phyloP scores from a whole-genome alignment of 306 rosid species.

The Vigna unguiculata region DNA sequence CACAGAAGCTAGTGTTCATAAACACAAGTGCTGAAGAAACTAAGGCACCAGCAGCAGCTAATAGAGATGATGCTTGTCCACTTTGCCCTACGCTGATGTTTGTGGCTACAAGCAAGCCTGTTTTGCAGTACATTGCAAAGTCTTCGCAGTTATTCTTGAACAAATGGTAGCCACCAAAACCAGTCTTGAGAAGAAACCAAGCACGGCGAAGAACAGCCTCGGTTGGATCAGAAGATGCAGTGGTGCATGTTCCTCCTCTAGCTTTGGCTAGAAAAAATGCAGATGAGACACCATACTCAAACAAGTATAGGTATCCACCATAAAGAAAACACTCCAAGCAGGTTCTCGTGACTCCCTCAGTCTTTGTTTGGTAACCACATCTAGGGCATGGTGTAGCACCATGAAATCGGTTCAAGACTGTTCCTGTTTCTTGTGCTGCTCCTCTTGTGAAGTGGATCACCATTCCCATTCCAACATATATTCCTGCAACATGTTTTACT shows the following conservation, averaged over 20 bases:
- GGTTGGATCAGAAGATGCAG: slow-evolving; percentile 57
- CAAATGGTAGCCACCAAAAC: slow-evolving; percentile 65
- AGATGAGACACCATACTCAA: slow-evolving; percentile 61
- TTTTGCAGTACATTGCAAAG: slow-evolving; percentile 89
- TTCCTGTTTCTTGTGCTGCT: slow-evolving; percentile 56
- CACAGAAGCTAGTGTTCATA: slow-evolving; percentile 44
- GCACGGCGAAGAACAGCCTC: slow-evolving; percentile 62
- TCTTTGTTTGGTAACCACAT: slow-evolving; percentile 56
- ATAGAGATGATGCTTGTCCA: slow-evolving; percentile 64
- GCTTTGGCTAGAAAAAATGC: slow-evolving; percentile 64
- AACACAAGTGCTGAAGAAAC: slow-evolving; percentile 51
- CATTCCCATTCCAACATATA: slow-evolving; percentile 66
- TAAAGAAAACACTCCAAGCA: slow-evolving; percentile 77
- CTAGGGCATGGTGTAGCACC: slow-evolving; percentile 51
- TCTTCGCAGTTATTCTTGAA: slow-evolving; percentile 82
- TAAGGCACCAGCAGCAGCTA: slow-evolving; percentile 57
- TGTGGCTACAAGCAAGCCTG: slow-evolving; percentile 60
- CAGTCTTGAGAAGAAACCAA: slow-evolving; percentile 64
- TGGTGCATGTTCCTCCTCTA: slow-evolving; percentile 85
- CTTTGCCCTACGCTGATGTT: slow-evolving; percentile 59
- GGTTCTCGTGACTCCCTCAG: slow-evolving; percentile 63
- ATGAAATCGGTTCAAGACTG: slow-evolving; percentile 46
- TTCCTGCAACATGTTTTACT: slow-evolving; percentile 61
- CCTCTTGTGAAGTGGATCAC: slow-evolving; percentile 83
- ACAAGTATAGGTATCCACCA: slow-evolving; percentile 60